Evolutionary conservation across 106 monocot species (phyloP), one percentile per base, ranked within the genome.

Genomic region (Amphibolis antarctica): DNA sequence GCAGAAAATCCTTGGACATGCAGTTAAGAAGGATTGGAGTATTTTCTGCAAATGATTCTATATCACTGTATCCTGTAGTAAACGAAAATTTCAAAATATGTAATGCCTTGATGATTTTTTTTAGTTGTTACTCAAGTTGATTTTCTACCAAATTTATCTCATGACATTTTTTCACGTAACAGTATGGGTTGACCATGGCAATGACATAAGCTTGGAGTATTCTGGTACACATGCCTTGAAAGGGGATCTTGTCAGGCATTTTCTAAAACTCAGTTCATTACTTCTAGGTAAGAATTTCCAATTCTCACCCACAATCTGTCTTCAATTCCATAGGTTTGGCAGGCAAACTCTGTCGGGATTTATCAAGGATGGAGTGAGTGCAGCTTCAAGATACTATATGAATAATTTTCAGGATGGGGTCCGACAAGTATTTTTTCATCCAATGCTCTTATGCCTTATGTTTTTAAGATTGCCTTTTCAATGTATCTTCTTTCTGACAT

Each of bases 351-450:
- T 93, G 50, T 67, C 80, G 59, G 93, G 93, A 65, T 53, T 89
- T 66, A 73, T 93, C 65, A 89, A 93, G 72, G 93, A 93, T 81
- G 93, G 93, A 1, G 73, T 89, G 64, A 93, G 79, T 71, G 89
- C 93, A 69, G 68, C 89, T 71, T 89, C 93, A 54, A 73, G 93
- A 69, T 93, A 93, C 78, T 93, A 86, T 62, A 71, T 93, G 74
- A 93, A 93, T 67, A 93, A 93, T 78, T 93, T 93, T 73, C 93
- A 93, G 36, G 93, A 93, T 79, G 93, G 93, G 26, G 53, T 83
- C 63, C 80, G 93, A 42, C 93, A 93, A 69, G 93, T 93, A 83
- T 55, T 49, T 43, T 14, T 24, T 53, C 9, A 0, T 23, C 28
- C 2, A 18, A 52, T 31, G 0, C 19, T 68, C 45, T 28, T 43